Conservation (phyloP, 228 moss, liverwort and hornwort genomes). For the Sphagnum magellanicum region DNA sequence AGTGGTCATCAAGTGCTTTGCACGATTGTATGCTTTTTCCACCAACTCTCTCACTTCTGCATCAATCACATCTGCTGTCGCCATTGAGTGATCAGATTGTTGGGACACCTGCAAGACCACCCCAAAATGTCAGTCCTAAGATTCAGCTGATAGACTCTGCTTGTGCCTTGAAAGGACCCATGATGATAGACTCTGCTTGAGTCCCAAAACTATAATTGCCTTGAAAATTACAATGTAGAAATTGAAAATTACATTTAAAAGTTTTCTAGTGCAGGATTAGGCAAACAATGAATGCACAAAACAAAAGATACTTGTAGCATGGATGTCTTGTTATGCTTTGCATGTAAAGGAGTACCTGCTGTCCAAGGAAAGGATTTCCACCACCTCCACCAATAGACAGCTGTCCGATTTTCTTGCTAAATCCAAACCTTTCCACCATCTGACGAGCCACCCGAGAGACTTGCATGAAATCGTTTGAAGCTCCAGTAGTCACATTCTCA, state of each 20-base stretch:
- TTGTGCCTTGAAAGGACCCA: too few relatives aligned
- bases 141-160: background rate
- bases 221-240: too few relatives aligned
- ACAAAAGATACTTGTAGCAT: too few relatives aligned
- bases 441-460: slow-evolving; percentile 37
- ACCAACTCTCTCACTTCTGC: slow-evolving; percentile 64
- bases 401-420: slow-evolving; percentile 44
- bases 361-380: slow-evolving; percentile 38
- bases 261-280: too few relatives aligned
- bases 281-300: too few relatives aligned
- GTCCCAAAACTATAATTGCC: too few relatives aligned
- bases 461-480: slow-evolving; percentile 47
- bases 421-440: slow-evolving; percentile 47
- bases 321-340: too few relatives aligned
- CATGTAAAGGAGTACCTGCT: slow-evolving; percentile 6
- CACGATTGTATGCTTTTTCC: slow-evolving; percentile 57
- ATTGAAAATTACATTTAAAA: too few relatives aligned
- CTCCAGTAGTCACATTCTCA: slow-evolving; percentile 42
- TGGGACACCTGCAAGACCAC: slow-evolving; percentile 39
- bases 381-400: slow-evolving; percentile 33
- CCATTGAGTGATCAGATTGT: slow-evolving; percentile 74
- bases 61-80: slow-evolving; percentile 73
- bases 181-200: too few relatives aligned
- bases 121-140: background rate
- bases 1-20: slow-evolving; percentile 57